Evolutionary conservation across 73 alveolate species (phyloP), one percentile per base, ranked within the genome.

Genomic region (Uronychia binucleata): DNA sequence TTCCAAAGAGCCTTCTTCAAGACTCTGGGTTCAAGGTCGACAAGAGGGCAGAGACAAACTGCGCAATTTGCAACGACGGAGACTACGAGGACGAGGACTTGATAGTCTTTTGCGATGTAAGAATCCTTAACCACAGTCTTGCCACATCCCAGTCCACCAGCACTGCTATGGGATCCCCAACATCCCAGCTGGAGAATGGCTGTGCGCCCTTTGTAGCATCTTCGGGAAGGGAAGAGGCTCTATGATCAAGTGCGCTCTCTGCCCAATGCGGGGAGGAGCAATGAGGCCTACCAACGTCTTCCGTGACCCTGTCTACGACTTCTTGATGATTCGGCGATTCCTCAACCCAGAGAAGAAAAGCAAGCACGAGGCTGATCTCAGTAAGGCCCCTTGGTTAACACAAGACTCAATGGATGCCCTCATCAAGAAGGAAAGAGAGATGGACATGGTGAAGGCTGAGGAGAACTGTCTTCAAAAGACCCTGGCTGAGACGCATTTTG

Each of bases 41-140:
- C 67, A 46, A 46, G 67, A 46, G 75, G n/a, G 96, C 88, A 58
- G 96, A 94, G 81, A 88, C 91, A n/a, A 89, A 88, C 26, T 94
- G 98, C 79, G 90, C 82, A 34, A 90, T 94, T 31, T 94, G 98
- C 80, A 94, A 94, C 67, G 93, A 91, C 78, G 98, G 96, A 33
- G 98, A 94, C 80, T 94, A 94, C 79, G 96, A 94, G 81, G 98
- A 94, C 75, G 98, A 94, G 79, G 93, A 94, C 85, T 77, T 94
- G 88, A 94, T 94, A 28, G 88, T 91, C 30, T 94, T 85, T 88
- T 94, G 98, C 67, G 94, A 94, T 46, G 67, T 46, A 46, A 46
- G 67, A 19, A 5, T 46, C 19, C 19, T 5, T 46, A 11, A 5
- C 19, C 67, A 46, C 67, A 46, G 27, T 80, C 81, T 75, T 94